These are phyloP conservation scores for Pyrus betulifolia DNA, from an alignment of 306 rosid species.

Conservation along the genomic window DNA sequence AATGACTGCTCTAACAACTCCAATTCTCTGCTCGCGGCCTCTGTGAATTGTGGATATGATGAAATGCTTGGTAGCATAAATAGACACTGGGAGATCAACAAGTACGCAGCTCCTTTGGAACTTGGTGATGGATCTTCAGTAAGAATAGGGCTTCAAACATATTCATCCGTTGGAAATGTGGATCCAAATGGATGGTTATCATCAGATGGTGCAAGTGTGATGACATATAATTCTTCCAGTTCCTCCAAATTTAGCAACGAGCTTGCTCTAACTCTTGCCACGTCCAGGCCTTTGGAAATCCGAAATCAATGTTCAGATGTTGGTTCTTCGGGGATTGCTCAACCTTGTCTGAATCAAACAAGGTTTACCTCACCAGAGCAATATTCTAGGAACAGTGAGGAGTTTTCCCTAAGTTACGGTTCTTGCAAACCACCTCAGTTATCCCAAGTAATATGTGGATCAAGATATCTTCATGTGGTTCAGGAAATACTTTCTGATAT, in stretches of 20 bases:
- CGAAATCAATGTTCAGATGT: constrained; percentile 45
- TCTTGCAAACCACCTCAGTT: constrained; percentile 29
- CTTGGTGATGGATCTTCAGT: constrained; percentile 10
- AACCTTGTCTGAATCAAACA: constrained; percentile 29
- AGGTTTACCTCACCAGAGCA: constrained; percentile 34
- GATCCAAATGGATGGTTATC: constrained; percentile 50
- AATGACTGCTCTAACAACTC: constrained; percentile 36
- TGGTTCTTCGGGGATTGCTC: constrained; percentile 32
- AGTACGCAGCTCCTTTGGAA: constrained; percentile 24
- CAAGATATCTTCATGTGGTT: constrained; percentile 58
- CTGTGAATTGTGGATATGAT: constrained; percentile 25
- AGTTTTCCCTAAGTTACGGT: constrained; percentile 28
- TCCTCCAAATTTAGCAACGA: constrained; percentile 43
- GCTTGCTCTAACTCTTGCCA: constrained; percentile 61
- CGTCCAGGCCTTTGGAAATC: constrained; percentile 33
- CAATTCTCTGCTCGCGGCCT: constrained; percentile 25
- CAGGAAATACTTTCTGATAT: constrained; percentile 76
- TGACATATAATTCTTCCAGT: constrained; percentile 23
- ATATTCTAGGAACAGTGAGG: constrained; percentile 41
- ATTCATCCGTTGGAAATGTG: constrained; percentile 29
- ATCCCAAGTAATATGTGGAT: constrained; percentile 47
- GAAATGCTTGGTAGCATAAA: constrained; percentile 24
- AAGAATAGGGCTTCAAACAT: constrained; percentile 19
- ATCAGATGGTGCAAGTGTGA: constrained; percentile 31
- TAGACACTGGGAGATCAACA: constrained; percentile 26